Evolutionary conservation across 2,329 filamentous ascomycete species (phyloP).

Genomic region (Mycogone perniciosa): DNA sequence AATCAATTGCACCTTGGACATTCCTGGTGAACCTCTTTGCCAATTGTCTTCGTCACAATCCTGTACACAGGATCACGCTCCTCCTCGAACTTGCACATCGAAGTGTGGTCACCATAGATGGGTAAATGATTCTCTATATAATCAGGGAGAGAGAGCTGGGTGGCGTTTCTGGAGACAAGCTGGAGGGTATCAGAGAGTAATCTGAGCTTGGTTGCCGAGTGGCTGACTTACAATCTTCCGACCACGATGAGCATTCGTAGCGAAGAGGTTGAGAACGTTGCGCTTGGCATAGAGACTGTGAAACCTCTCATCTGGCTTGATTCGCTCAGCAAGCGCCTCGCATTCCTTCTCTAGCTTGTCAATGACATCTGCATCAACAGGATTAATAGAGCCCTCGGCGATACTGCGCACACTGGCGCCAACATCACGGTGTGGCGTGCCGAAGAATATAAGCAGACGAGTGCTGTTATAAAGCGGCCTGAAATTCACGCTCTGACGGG

Average conservation of each 20-base stretch:
- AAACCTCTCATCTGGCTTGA: background rate
- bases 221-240: slow-evolving; percentile 1
- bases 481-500: background rate
- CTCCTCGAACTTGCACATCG: slow-evolving; percentile 3
- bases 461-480: background rate
- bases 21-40: background rate
- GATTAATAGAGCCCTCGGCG: background rate
- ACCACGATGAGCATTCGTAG: slow-evolving; percentile 3
- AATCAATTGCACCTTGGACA: background rate
- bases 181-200: background rate
- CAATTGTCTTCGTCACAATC: slow-evolving; percentile 8
- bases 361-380: background rate
- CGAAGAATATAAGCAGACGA: slow-evolving; percentile 8
- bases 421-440: slow-evolving; percentile 9
- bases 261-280: slow-evolving; percentile 7
- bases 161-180: slow-evolving; percentile 5
- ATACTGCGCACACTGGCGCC: slow-evolving; percentile 5
- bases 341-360: slow-evolving; percentile 6
- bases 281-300: slow-evolving; percentile 4
- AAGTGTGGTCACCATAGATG: slow-evolving; percentile 8
- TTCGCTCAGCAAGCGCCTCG: background rate
- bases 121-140: slow-evolving; percentile 7
- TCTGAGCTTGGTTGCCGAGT: background rate
- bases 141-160: background rate
- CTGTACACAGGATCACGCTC: background rate